These are phyloP conservation scores for Aquanectria penicillioides DNA, from an alignment of 2,329 filamentous ascomycete species.

Conservation along the genomic window DNA sequence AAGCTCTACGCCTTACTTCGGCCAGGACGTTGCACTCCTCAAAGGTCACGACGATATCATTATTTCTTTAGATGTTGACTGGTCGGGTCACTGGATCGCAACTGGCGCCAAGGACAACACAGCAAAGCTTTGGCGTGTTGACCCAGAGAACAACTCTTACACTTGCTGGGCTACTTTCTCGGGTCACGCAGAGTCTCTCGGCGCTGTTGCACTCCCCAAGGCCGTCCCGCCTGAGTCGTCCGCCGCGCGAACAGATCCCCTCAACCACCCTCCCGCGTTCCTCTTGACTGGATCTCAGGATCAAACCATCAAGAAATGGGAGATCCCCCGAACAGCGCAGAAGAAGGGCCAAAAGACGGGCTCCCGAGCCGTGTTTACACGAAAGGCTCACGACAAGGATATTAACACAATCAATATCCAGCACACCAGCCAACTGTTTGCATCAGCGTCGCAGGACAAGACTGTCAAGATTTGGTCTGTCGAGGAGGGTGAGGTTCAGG, in stretches of 20 bases:
- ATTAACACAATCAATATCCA: conserved; percentile 95
- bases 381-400: conserved; percentile 98
- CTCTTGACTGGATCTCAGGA: conserved; percentile 94
- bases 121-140: conserved; percentile 88
- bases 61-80: conserved; percentile 92
- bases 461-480: conserved; percentile 97
- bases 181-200: conserved; percentile 93
- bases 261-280: conserved; percentile 83
- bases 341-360: conserved; percentile 59
- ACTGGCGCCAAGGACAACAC: conserved; percentile 98
- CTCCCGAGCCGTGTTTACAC: conserved; percentile 79
- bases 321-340: conserved; percentile 70
- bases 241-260: conserved; percentile 75
- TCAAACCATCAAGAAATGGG: conserved; percentile 94
- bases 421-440: conserved; percentile 80
- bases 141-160: conserved; percentile 78
- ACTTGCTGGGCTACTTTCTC: conserved; percentile 85
- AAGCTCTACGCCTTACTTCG: conserved; percentile 72
- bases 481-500: conserved; percentile 88
- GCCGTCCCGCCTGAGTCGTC: conserved; percentile 73
- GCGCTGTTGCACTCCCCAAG: conserved; percentile 86
- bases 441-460: conserved; percentile 95
- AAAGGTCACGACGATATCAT: conserved; percentile 96
- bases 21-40: conserved; percentile 85
- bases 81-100: conserved; percentile 96